Evolutionary conservation across 2,329 filamentous ascomycete genomes (phyloP).

Genomic region (Furcasterigmium furcatum): DNA sequence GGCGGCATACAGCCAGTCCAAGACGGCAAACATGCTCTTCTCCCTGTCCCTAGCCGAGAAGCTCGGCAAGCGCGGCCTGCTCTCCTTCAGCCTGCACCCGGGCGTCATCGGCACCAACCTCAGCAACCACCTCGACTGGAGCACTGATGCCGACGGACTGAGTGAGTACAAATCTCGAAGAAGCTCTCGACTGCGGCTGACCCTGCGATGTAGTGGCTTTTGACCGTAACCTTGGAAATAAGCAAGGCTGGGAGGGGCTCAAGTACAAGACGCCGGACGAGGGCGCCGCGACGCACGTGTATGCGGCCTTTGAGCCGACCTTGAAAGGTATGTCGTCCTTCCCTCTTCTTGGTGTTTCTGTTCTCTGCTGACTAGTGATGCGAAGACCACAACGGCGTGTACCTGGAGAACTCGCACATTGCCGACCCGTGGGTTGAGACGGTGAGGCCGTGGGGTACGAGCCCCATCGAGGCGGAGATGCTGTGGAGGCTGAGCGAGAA

Average conservation of each 20-base stretch:
- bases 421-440: constrained; percentile 23
- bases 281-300: constrained; percentile 28
- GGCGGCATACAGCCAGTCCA: constrained; percentile 32
- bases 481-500: constrained; percentile 44
- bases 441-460: constrained; percentile 25
- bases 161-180: background rate
- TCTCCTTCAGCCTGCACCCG: constrained; percentile 3
- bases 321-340: constrained; percentile 19
- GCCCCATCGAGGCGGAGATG: constrained; percentile 31
- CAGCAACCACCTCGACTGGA: constrained; percentile 1
- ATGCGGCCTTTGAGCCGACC: constrained; percentile 32
- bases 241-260: constrained; percentile 15
- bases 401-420: constrained; percentile 27
- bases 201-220: constrained; percentile 1
- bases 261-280: constrained; percentile 18
- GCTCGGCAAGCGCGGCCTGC: constrained; percentile 4
- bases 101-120: constrained; percentile 8
- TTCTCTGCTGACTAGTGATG: background rate
- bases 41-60: constrained; percentile 6
- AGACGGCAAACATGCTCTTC: constrained; percentile 28
- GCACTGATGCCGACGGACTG: constrained; percentile 1
- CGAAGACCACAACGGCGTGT: constrained; percentile 25
- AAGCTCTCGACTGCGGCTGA: constrained; percentile 1
- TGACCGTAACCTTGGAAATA: constrained; percentile 18
- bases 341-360: background rate